These are phyloP conservation scores for Nannochloris sp. DNA, from an alignment of 139 green algal genomes.

Conservation along the genomic window DNA sequence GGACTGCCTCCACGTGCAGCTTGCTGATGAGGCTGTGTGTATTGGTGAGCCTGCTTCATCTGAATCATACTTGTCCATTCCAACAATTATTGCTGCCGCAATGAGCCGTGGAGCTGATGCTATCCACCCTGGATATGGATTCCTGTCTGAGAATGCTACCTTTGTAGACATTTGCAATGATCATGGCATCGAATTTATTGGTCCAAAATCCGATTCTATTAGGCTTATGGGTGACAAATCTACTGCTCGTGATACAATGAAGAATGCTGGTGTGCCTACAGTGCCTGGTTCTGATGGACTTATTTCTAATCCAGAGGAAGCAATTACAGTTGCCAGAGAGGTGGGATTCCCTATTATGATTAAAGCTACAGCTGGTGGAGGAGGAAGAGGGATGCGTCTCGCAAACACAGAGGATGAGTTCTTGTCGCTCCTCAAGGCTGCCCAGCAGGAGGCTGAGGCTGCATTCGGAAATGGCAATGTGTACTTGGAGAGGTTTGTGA, in stretches of 20 bases:
- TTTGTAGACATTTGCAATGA: slow-evolving; percentile 96
- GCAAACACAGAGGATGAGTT: slow-evolving; percentile 70
- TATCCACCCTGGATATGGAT: slow-evolving; percentile 94
- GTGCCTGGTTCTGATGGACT: slow-evolving; percentile 88
- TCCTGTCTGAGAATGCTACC: slow-evolving; percentile 88
- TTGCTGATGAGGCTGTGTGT: slow-evolving; percentile 90
- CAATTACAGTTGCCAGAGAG: slow-evolving; percentile 44
- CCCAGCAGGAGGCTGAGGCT: slow-evolving; percentile 80
- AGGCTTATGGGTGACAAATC: slow-evolving; percentile 93
- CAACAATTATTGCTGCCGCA: slow-evolving; percentile 85
- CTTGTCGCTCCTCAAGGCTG: slow-evolving; percentile 67
- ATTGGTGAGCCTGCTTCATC: slow-evolving; percentile 74
- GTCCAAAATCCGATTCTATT: slow-evolving; percentile 81
- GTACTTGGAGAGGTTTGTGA: slow-evolving; percentile 89
- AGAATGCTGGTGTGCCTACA: slow-evolving; percentile 81
- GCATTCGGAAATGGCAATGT: slow-evolving; percentile 90
- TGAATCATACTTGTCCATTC: slow-evolving; percentile 91
- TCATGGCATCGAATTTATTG: slow-evolving; percentile 95
- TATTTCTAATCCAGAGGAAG: slow-evolving; percentile 59
- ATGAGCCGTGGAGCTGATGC: slow-evolving; percentile 75
- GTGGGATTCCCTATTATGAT: slow-evolving; percentile 94
- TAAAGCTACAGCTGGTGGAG: slow-evolving; percentile 89
- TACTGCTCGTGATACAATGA: slow-evolving; percentile 91
- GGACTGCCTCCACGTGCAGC: slow-evolving; percentile 79
- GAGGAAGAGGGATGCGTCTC: slow-evolving; percentile 84